Conservation (phyloP, 768 basidiomycete genomes). For the Thelephora ganbajun region DNA sequence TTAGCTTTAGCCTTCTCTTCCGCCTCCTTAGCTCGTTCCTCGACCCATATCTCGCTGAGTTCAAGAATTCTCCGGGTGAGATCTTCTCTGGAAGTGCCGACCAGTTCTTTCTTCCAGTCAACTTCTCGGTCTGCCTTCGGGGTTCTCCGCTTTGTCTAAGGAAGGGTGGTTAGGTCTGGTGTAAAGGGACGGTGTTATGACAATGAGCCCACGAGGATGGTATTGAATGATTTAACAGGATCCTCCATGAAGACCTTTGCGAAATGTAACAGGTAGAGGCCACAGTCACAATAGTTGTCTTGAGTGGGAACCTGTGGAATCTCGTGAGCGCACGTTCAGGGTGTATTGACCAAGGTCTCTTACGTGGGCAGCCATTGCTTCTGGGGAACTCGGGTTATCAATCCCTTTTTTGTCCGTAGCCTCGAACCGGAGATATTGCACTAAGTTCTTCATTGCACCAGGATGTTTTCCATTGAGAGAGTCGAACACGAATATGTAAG, state of each 20-base stretch:
- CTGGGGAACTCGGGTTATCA: constrained; percentile 7
- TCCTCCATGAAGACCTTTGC: constrained; percentile 61
- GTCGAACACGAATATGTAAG: constrained; percentile 80
- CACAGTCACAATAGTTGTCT: constrained; percentile 86
- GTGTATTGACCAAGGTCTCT: background rate
- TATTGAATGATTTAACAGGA: constrained; percentile 34
- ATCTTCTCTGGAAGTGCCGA: constrained; percentile 31
- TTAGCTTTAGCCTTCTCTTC: constrained; percentile 18
- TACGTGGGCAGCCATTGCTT: constrained; percentile 10
- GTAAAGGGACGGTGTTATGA: no score
- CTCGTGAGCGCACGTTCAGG: background rate
- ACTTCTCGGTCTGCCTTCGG: background rate
- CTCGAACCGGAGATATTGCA: constrained; percentile 58
- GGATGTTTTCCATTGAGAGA: constrained; percentile 70
- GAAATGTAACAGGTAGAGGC: constrained; percentile 83
- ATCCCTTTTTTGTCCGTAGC: constrained; percentile 50
- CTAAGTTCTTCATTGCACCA: constrained; percentile 45
- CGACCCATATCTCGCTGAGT: constrained; percentile 24
- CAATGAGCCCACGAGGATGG: constrained; percentile 27
- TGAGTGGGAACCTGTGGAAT: constrained; percentile 66
- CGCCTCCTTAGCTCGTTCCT: constrained; percentile 23
- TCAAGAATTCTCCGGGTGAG: constrained; percentile 26
- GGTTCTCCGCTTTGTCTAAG: constrained; percentile 6
- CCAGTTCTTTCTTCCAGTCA: constrained; percentile 39
- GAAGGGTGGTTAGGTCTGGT: no score